Evolutionary conservation across 768 basidiomycete species (phyloP).

Genomic region (Cystofilobasidium capitatum): DNA sequence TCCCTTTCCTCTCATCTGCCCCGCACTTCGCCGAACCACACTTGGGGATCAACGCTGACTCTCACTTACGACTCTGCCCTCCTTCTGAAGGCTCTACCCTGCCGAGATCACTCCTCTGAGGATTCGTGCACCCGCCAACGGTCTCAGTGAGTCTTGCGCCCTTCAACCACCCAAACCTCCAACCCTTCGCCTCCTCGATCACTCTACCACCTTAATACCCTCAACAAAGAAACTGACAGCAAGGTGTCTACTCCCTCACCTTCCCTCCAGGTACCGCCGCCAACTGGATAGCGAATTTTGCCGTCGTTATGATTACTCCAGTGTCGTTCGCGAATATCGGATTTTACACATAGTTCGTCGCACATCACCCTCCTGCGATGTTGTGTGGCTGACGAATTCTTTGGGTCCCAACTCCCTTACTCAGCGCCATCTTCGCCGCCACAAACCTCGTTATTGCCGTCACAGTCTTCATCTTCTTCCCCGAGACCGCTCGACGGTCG

Average conservation of each 20-base stretch:
- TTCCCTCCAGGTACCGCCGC: slow-evolving; percentile 51
- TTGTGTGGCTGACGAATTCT: too few species aligned
- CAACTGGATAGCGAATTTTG: slow-evolving; percentile 38
- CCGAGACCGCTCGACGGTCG: slow-evolving; percentile 26
- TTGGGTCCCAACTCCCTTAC: too few species aligned
- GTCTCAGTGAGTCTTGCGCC: too few species aligned
- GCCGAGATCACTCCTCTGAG: slow-evolving; percentile 53
- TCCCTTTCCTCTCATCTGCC: not conserved
- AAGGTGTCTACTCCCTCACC: too few species aligned
- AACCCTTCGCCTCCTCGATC: not conserved
- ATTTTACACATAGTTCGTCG: slow-evolving; percentile 18
- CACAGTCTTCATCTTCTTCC: slow-evolving; percentile 26
- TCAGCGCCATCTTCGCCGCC: slow-evolving; percentile 31
- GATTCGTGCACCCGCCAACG: slow-evolving; percentile 57
- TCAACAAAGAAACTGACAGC: not conserved
- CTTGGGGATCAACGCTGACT: too few species aligned
- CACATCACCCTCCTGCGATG: too few species aligned
- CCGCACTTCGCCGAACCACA: not conserved
- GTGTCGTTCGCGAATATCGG: not conserved
- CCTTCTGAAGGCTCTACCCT: slow-evolving; percentile 63
- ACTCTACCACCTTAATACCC: not conserved
- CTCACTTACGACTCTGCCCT: too few species aligned
- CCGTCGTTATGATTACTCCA: not conserved
- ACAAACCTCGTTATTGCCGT: slow-evolving; percentile 32
- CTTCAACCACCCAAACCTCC: not conserved